These are phyloP conservation scores for Starmerella ratchasimensis DNA, from an alignment of 805 yeast genomes.

Conservation along the genomic window DNA sequence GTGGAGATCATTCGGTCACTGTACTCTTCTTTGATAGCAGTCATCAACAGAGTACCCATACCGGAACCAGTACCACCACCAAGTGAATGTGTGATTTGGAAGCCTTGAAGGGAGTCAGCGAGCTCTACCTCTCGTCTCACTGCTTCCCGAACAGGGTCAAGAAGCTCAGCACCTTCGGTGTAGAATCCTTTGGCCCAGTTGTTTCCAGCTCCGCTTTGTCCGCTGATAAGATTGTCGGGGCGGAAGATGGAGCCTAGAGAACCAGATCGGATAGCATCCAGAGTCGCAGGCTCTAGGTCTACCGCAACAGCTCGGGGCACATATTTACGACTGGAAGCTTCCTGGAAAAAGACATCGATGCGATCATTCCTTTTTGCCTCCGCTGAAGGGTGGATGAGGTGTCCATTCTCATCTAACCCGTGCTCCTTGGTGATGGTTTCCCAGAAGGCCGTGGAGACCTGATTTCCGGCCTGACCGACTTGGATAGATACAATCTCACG, in stretches of 20 bases:
- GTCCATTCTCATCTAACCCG: conserved; percentile 27
- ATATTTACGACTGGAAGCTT: conserved; percentile 69
- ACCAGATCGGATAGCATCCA: conserved; percentile 71
- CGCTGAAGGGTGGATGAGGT: conserved; percentile 15
- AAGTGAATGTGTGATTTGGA: conserved; percentile 72
- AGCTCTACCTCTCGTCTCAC: conserved; percentile 91
- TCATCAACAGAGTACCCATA: conserved; percentile 81
- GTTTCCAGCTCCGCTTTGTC: conserved; percentile 90
- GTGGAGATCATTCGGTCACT: conserved; percentile 97
- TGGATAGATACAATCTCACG: conserved; percentile 34
- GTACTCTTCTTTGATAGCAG: conserved; percentile 81
- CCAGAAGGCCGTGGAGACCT: conserved; percentile 31
- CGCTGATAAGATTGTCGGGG: conserved; percentile 83
- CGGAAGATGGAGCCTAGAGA: conserved; percentile 71
- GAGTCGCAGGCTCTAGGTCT: conserved; percentile 90
- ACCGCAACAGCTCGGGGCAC: conserved; percentile 91
- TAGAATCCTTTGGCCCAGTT: conserved; percentile 97
- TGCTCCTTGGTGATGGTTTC: conserved; percentile 28
- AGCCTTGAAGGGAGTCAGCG: conserved; percentile 87
- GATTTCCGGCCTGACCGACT: conserved; percentile 35
- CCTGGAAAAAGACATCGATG: conserved; percentile 70
- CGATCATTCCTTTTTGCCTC: conserved; percentile 33
- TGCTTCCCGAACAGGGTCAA: conserved; percentile 82
- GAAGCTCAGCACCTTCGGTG: conserved; percentile 93
- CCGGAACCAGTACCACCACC: conserved; percentile 98